Base-by-base conservation (phyloP, 2,329 filamentous ascomycete species). In the Mariannaea elegans region DNA sequence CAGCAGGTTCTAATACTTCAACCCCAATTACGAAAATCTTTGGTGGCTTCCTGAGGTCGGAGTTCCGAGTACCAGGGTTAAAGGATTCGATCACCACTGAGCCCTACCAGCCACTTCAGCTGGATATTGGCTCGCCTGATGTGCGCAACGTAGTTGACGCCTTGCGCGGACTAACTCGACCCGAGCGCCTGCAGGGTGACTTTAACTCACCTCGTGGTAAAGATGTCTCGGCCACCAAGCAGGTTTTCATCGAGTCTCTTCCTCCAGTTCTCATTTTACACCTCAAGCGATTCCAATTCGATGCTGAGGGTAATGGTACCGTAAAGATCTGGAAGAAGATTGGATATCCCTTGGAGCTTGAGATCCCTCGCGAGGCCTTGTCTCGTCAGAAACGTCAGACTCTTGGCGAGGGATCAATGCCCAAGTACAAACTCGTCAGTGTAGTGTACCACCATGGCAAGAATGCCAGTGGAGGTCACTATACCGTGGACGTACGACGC, bases 251-350 rank as follows among this genome's bases (percentile, higher is more conserved):
- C 63, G 94, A 98, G 71, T 92, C 88, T 1, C 82, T 98, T 14
- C 95, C 95, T 1, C 92, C 93, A 1, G 92, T 98, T 4, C 85
- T 99, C 12, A 97, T 98, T 53, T 84, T 99, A 8, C 95, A 99
- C 73, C 84, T 99, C 39, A 99, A 99, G 80, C 92, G 95, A 42
- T 99, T 99, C 82, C 93, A 97, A 71, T 98, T 97, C 70, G 93
- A 98, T 71, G 92, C 89, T 62, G 87, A 90, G 58, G 91, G 90
- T 42, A 71, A 73, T 42, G 93, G 93, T 21, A 97, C 93, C 1
- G 90, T 97, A 71, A 99, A 99, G 82, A 97, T 98, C 65, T 97
- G 94, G 92, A 99, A 98, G 81, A 97, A 94, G 80, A 84, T 99
- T 59, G 94, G 93, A 18, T 99, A 99, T 72, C 95, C 95, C 0